Conservation (phyloP, 2,329 filamentous ascomycete species). For the Sporothrix pseudoabietina region DNA sequence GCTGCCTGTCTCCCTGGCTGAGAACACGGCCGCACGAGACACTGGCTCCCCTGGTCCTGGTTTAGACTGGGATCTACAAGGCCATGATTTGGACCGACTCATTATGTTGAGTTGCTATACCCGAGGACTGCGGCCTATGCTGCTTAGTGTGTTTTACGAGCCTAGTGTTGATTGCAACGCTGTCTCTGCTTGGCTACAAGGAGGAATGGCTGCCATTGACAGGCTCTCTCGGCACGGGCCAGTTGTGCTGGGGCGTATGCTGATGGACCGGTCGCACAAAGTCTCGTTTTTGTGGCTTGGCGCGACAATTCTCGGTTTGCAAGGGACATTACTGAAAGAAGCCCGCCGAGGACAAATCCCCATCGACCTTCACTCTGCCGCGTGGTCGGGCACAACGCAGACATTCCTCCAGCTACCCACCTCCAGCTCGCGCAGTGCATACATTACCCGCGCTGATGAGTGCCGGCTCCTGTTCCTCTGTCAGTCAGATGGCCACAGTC, state of each 20-base stretch:
- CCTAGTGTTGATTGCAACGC: slow-evolving; percentile 39
- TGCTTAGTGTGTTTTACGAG: slow-evolving; percentile 40
- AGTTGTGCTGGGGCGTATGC: slow-evolving; percentile 36
- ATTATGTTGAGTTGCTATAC: slow-evolving; percentile 38
- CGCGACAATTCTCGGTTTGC: slow-evolving; percentile 35
- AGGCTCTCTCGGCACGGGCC: slow-evolving; percentile 31
- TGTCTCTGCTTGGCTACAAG: slow-evolving; percentile 40
- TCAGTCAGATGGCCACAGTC: slow-evolving; percentile 35
- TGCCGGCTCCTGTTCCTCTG: slow-evolving; percentile 40
- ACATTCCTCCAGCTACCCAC: slow-evolving; percentile 39
- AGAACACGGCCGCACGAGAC: slow-evolving; percentile 1
- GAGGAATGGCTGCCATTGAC: slow-evolving; percentile 37
- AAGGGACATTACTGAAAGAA: slow-evolving; percentile 34
- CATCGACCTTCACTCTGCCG: slow-evolving; percentile 38
- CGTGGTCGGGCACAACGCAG: slow-evolving; percentile 39
- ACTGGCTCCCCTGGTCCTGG: not conserved
- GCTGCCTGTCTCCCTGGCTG: slow-evolving; percentile 26
- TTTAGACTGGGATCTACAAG: slow-evolving; percentile 9
- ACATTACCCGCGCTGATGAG: slow-evolving; percentile 38
- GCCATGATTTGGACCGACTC: slow-evolving; percentile 34
- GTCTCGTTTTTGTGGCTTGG: slow-evolving; percentile 40
- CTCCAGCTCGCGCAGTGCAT: slow-evolving; percentile 28
- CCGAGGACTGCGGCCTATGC: slow-evolving; percentile 36
- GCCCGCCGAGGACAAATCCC: slow-evolving; percentile 37
- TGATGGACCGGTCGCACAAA: slow-evolving; percentile 37